Base-by-base conservation (phyloP, 2,329 filamentous ascomycete species). In the Fonsecaea multimorphosa region DNA sequence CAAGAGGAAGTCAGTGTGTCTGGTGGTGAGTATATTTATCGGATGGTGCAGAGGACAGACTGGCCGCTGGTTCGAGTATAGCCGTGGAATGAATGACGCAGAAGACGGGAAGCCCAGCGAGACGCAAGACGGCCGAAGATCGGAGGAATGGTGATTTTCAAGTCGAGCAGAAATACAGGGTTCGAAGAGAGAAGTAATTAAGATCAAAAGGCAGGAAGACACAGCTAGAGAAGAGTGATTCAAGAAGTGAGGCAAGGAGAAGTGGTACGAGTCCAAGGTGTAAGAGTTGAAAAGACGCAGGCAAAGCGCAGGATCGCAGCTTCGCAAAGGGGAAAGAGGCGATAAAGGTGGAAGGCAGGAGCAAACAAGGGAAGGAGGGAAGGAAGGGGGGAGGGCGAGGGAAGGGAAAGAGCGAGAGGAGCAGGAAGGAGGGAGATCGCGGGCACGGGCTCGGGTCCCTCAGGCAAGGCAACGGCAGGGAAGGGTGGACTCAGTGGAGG, bases 81-180 rank as follows among this genome's bases (percentile, higher is more conserved):
- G 54, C 24, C 19, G 58, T 59, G 51, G 67, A 69, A 67, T 67
- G 67, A 69, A 67, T 67, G 67, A 69, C 67, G 67, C 64, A 65
- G 65, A 65, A 64, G 63, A 61, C 22, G 62, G 27, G 67, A 61
- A 59, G 3, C 29, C 59, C 61, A 58, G 63, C 59, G 66, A 57
- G 62, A 54, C 60, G 55, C 53, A 31, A 38, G 44, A 58, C 52
- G 56, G 44, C 24, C 51, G 44, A 70, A 55, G 51, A 61, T 60
- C 44, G 44, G 59, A 54, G 36, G n/a, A 56, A 52, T 31, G 29
- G 22, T 6, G 31, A 22, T 22, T 40, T 55, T 16, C 34, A 58
- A 61, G 44, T 44, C 55, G 59, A 54, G 49, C 32, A 66, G 64
- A 52, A 56, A 63, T 52, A 62, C 44, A 63, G 54, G 60, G 51